A percentile compares a stretch with the other conserved stretches of the same genome.
These are phyloP conservation scores for Areca catechu DNA, from an alignment of 176 grass and related monocot genomes.

Conservation along the genomic window DNA sequence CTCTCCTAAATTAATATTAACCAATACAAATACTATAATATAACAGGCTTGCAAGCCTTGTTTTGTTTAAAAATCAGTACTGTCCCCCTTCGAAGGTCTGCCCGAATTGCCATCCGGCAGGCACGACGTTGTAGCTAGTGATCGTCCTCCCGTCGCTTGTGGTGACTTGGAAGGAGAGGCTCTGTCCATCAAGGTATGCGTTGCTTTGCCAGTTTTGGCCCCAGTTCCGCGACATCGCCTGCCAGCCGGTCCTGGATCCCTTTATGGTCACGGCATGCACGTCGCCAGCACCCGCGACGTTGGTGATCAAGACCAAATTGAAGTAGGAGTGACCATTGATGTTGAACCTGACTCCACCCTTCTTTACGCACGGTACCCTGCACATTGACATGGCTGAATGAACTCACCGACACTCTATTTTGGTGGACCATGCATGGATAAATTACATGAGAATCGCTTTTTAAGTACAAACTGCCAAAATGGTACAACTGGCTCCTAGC, in stretches of 20 bases:
- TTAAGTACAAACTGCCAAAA: too few relatives aligned
- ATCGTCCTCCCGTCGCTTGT: background rate
- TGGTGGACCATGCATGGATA: too few relatives aligned
- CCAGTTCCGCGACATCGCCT: conserved; percentile 4
- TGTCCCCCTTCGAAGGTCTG: conserved; percentile 3
- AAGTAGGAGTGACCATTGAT: conserved; percentile 6
- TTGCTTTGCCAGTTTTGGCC: conserved; percentile 10
- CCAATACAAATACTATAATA: too few relatives aligned
- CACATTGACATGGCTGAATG: background rate
- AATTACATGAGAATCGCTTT: too few relatives aligned
- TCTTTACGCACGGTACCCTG: background rate
- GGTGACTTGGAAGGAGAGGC: conserved; percentile 2
- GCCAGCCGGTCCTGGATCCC: conserved; percentile 4
- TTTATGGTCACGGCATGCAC: background rate
- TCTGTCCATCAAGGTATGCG: background rate
- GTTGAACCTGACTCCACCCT: background rate
- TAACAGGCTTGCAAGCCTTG: too few relatives aligned
- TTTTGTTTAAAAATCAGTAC: background rate
- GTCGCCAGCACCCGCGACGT: conserved; percentile 1
- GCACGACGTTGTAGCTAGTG: background rate
- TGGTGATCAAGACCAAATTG: conserved; percentile 3
- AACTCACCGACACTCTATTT: too few relatives aligned
- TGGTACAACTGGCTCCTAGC: too few relatives aligned
- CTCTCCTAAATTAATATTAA: too few relatives aligned
- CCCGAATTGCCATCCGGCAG: background rate